Evolutionary conservation across 1,139 yeast species (phyloP), one percentile per base, ranked within the genome.

Genomic region (Kurtzmaniella quercitrusa): DNA sequence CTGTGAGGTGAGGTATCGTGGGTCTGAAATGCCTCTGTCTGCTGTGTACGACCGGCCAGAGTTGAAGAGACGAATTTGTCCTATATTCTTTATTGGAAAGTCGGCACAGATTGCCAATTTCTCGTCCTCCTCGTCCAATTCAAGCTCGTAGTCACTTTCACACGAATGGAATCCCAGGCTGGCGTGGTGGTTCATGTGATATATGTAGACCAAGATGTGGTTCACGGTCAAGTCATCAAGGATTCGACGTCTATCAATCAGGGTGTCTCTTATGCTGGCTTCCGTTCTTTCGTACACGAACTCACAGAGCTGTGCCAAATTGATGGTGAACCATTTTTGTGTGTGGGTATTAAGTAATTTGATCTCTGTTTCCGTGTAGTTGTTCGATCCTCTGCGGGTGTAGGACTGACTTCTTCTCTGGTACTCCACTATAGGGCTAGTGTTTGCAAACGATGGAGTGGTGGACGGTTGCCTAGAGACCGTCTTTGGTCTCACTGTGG

Each of bases 171-270:
- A 18, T 10, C 14, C 21, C 8, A 27, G 21, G 17, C 16, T 34
- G 3, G 21, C 6, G 16, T 27, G 19, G 21, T 48, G 38, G 10
- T 31, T 31, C 10, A 16, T n/a, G 11, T 49, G 18, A 18, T 48
- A 48, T 23, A 61, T 44, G 40, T 51, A 62, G 4, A 61, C 44
- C 18, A 60, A 47, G 7, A 62, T 45, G 42, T 62, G 65, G 38
- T 49, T 46, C 9, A 55, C 40, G 1, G 62, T 50, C 15, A 59
- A 33, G 6, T 47, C 49, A 6, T 44, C 47, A 14, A 16, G 10
- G 9, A 43, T 25, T 21, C 29, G 15, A 7, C 27, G 29, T 38
- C 38, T 39, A 8, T 34, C 15, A 16, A 43, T 37, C 36, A 14
- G 18, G 5, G 36, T 31, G 4, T 15, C 36, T 15, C 10, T 17